A percentile compares a stretch with the other conserved stretches of the same genome.
phyloP scores from a whole-genome alignment of 108 stramenopile genomes.

The Epipyxis sp. region DNA sequence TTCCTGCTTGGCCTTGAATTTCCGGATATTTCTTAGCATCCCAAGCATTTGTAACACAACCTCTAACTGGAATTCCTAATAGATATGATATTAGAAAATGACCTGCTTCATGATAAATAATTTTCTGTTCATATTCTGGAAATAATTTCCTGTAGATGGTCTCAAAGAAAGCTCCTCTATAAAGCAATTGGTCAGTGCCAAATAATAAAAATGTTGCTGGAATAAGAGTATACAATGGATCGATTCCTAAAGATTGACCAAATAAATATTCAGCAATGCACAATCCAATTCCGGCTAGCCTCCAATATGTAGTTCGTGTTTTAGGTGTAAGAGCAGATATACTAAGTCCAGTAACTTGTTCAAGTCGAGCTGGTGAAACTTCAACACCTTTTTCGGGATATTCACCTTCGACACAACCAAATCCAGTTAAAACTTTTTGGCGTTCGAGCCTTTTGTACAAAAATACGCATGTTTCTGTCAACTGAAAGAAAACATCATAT shows the following conservation, averaged over 20 bases:
- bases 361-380: background rate
- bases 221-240: conserved; percentile 45
- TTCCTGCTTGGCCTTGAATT: conserved; percentile 60
- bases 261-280: background rate
- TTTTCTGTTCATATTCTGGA: conserved; percentile 67
- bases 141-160: conserved; percentile 54
- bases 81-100: conserved; percentile 85
- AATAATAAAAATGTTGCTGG: conserved; percentile 58
- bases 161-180: conserved; percentile 75
- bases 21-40: conserved; percentile 1
- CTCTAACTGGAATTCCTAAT: conserved; percentile 59
- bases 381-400: background rate
- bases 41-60: conserved; percentile 14
- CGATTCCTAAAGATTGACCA: background rate
- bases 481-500: background rate
- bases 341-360: background rate
- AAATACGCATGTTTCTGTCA: background rate
- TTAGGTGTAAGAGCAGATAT: background rate
- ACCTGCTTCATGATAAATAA: conserved; percentile 82
- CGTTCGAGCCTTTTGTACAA: background rate
- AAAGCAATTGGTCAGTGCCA: conserved; percentile 59
- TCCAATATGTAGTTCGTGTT: background rate
- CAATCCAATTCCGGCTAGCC: background rate
- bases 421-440: background rate
- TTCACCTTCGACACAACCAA: background rate